These are phyloP conservation scores for Nicotiana attenuata DNA, from an alignment of 257 asterid species.

Conservation along the genomic window DNA sequence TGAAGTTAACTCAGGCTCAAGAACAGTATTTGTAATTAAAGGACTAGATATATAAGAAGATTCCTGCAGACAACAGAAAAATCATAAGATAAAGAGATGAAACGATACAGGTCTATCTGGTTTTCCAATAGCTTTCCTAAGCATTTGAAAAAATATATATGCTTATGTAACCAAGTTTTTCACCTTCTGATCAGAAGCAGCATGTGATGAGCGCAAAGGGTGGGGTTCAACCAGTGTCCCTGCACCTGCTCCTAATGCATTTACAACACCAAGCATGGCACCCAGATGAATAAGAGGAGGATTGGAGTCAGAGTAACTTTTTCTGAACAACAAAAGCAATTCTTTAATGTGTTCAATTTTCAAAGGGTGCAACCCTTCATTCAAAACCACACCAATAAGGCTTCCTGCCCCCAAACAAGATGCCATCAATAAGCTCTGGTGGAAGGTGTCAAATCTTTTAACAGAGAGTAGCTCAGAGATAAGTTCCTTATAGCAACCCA, in stretches of 20 bases:
- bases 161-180: not conserved
- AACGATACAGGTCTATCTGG: not conserved
- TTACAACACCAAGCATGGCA: slow-evolving; percentile 83
- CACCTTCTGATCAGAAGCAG: slow-evolving; percentile 51
- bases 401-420: slow-evolving; percentile 89
- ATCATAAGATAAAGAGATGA: not conserved
- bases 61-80: slow-evolving; percentile 31
- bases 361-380: slow-evolving; percentile 52
- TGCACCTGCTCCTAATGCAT: slow-evolving; percentile 81
- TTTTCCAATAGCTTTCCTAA: not conserved
- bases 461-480: slow-evolving; percentile 51
- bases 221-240: slow-evolving; percentile 41
- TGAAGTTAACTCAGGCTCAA: slow-evolving; percentile 62
- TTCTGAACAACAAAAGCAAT: slow-evolving; percentile 51
- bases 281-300: slow-evolving; percentile 72
- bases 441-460: slow-evolving; percentile 45
- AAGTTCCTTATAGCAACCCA: slow-evolving; percentile 45
- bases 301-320: slow-evolving; percentile 55
- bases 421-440: slow-evolving; percentile 70
- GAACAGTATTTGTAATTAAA: slow-evolving; percentile 41
- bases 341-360: slow-evolving; percentile 48
- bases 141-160: not conserved
- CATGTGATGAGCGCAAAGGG: slow-evolving; percentile 20
- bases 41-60: slow-evolving; percentile 45
- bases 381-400: slow-evolving; percentile 51